Evolutionary conservation across 2,329 filamentous ascomycete genomes (phyloP).

Genomic region (Blumeriella jaapii): DNA sequence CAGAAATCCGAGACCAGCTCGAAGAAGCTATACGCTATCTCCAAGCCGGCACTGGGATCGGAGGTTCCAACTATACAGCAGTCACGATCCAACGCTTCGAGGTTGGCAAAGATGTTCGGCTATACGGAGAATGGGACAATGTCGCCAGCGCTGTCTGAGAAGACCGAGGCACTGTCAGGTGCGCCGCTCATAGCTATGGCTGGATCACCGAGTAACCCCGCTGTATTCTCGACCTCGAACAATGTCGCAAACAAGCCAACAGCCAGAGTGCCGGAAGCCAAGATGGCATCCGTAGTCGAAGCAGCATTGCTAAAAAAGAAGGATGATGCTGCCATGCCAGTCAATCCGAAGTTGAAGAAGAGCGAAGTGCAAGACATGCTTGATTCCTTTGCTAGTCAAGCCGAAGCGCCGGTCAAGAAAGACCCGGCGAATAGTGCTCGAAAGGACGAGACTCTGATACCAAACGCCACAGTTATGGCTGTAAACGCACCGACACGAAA

Average conservation of each 20-base stretch:
- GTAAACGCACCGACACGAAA: not conserved
- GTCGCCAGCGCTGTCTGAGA: not conserved
- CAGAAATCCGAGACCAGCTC: not conserved
- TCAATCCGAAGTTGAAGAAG: not conserved
- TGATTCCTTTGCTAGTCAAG: conserved; percentile 6
- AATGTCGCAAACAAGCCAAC: not conserved
- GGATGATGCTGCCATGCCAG: not conserved
- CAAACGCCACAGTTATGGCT: not conserved
- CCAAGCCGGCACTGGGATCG: conserved; percentile 1
- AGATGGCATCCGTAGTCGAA: not conserved
- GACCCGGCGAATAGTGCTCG: not conserved
- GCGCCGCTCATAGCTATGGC: not conserved
- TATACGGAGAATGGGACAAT: not conserved
- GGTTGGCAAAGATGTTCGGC: conserved; percentile 5
- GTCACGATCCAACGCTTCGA: conserved; percentile 3
- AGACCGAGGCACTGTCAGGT: not conserved
- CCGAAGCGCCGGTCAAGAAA: not conserved
- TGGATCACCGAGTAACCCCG: not conserved
- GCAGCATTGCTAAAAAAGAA: not conserved
- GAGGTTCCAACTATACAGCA: not conserved
- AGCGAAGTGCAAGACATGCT: conserved; percentile 3
- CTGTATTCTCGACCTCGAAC: not conserved
- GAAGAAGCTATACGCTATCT: conserved; percentile 8
- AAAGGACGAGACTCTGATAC: not conserved
- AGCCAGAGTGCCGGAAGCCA: not conserved